Base-by-base conservation (phyloP, 148 eudicot species). In the Chenopodium formosanum region DNA sequence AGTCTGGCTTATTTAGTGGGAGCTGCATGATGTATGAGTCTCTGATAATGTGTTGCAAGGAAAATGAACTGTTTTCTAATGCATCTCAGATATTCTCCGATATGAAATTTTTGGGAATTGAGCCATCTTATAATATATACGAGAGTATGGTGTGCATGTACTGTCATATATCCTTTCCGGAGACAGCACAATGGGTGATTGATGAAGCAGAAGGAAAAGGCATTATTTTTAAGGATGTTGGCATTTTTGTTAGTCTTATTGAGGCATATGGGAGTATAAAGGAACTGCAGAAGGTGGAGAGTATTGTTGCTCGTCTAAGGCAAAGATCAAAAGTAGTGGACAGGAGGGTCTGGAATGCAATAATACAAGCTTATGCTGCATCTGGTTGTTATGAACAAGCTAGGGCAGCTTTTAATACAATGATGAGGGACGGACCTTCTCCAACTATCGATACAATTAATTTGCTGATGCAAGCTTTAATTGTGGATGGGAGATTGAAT, bases 361-460 rank as follows among this genome's bases (percentile, higher is more conserved):
- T 97, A 72, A 80, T 97, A 74, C 88, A 90, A 82, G 94, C 92
- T 77, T 97, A 97, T 89, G 93, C 95, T 79, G 79, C 86, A 77
- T 84, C 74, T 73, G 99, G 99, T 82, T 84, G 76, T 83, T 97
- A 97, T 85, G 99, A 97, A 88, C 89, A 94, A 86, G 98, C 97
- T 81, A 92, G 99, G 88, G 99, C 99, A 87, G 98, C 95, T 85
- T 97, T 97, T 78, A 90, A 85, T 87, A 97, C 97, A 77, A 94
- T 97, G 99, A 94, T 91, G 99, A 97, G 87, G 86, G 98, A 94
- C 29, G 99, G 99, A 73, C 99, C 98, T 81, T 86, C 91, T 27
- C 99, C 98, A 73, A 97, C 91, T 31, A 91, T 90, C 66, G 99
- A 91, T 23, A 89, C 95, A n/a, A 89, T 94, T 29, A 94, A 97